Percentiles rank a stretch among this genome's conserved stretches.
phyloP scores from a whole-genome alignment of 176 grass and related monocot species.

The Melocanna baccifera region DNA sequence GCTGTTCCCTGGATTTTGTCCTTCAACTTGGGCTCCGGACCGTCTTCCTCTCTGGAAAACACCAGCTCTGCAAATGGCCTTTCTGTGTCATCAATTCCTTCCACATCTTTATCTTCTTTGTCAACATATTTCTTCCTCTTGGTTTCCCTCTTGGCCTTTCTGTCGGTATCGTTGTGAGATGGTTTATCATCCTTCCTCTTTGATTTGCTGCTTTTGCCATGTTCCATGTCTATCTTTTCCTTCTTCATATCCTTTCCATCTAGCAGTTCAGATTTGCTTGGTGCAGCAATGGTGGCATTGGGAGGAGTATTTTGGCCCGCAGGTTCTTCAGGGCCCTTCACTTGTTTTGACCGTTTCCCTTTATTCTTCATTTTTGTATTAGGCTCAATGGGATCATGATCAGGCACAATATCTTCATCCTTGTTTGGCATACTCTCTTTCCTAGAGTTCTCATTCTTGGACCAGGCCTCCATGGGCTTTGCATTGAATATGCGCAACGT shows the following conservation, averaged over 20 bases:
- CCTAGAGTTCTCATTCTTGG: constrained; percentile 32
- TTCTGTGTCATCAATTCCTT: constrained; percentile 63
- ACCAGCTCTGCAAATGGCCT: constrained; percentile 60
- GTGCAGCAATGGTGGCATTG: not conserved
- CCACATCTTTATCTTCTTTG: constrained; percentile 35
- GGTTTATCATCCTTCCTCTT: constrained; percentile 41
- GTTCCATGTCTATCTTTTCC: constrained; percentile 7
- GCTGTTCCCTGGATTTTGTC: constrained; percentile 30
- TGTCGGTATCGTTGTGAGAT: constrained; percentile 9
- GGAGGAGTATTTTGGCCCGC: not conserved
- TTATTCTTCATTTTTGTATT: constrained; percentile 32
- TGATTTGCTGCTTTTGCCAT: constrained; percentile 19
- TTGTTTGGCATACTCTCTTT: constrained; percentile 25
- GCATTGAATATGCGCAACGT: constrained; percentile 73
- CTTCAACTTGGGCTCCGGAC: constrained; percentile 27
- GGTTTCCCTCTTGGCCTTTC: constrained; percentile 28
- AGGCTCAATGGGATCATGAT: not conserved
- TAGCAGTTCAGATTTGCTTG: constrained; percentile 27
- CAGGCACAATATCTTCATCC: constrained; percentile 14
- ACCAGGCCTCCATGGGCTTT: constrained; percentile 59
- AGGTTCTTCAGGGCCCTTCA: constrained; percentile 7
- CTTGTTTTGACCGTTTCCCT: constrained; percentile 38
- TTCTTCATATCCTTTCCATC: constrained; percentile 33
- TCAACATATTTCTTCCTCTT: constrained; percentile 40
- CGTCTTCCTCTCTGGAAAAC: constrained; percentile 20